Conservation (phyloP, 1,139 yeast species). For the Casaregolazyma lundiana region DNA sequence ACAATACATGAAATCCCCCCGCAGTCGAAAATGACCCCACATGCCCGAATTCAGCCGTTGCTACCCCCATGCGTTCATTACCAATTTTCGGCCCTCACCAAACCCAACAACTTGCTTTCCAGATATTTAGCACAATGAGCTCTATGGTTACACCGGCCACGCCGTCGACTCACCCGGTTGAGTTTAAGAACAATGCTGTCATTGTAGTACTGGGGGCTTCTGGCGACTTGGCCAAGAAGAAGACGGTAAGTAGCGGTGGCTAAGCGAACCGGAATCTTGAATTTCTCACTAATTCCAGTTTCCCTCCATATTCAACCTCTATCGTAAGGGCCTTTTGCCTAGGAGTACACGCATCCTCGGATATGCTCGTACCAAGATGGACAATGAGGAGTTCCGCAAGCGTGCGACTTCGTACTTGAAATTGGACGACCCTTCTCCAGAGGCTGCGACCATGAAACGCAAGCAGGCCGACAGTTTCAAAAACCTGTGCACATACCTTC, state of each 20-base stretch:
- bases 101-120: slow-evolving; percentile 3
- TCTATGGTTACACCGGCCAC: slow-evolving; percentile 8
- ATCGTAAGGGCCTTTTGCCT: slow-evolving; percentile 77
- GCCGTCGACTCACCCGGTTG: slow-evolving; percentile 3
- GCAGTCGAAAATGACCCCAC: too few relatives aligned
- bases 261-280: not conserved
- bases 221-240: slow-evolving; percentile 95
- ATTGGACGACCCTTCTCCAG: slow-evolving; percentile 36
- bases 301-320: slow-evolving; percentile 43
- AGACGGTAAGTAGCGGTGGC: slow-evolving; percentile 70
- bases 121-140: slow-evolving; percentile 5
- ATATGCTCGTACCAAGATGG: slow-evolving; percentile 79
- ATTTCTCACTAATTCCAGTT: slow-evolving; percentile 23
- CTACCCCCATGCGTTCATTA: not conserved
- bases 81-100: too few relatives aligned
- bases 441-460: slow-evolving; percentile 31
- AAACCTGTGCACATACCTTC: slow-evolving; percentile 57
- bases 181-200: slow-evolving; percentile 49
- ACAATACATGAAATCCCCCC: too few relatives aligned
- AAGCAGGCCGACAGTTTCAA: slow-evolving; percentile 60
- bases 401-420: slow-evolving; percentile 67
- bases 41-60: too few relatives aligned
- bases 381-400: slow-evolving; percentile 58
- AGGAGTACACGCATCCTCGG: slow-evolving; percentile 71
- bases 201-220: slow-evolving; percentile 94